phyloP scores from a whole-genome alignment of 1,284 basidiomycete genomes.

The Coniferiporia weirii region DNA sequence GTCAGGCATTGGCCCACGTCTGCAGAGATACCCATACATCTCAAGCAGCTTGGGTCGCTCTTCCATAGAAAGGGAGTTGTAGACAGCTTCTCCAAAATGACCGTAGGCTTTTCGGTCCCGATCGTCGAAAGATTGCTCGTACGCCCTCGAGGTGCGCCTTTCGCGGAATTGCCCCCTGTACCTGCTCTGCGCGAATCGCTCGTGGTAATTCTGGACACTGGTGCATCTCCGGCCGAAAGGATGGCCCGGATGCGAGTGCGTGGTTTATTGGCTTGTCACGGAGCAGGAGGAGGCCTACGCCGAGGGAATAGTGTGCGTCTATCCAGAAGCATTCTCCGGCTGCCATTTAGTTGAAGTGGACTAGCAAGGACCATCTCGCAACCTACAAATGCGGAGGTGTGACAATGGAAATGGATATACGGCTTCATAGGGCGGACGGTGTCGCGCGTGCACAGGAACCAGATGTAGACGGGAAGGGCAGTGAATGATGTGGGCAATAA shows the following conservation, averaged over 20 bases:
- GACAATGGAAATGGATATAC: not conserved
- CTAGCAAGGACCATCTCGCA: not conserved
- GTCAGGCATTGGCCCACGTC: not conserved
- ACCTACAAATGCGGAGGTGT: not conserved
- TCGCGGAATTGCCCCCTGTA: not conserved
- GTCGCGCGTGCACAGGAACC: not conserved
- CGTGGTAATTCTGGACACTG: not conserved
- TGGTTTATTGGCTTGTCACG: not conserved
- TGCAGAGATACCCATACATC: not conserved
- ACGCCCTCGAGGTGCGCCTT: no score
- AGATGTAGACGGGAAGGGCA: not conserved
- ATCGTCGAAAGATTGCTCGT: not conserved
- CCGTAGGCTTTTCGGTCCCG: not conserved
- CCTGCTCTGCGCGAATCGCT: not conserved
- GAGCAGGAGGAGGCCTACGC: not conserved
- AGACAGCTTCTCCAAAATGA: not conserved
- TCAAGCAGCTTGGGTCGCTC: not conserved
- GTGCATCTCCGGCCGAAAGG: not conserved
- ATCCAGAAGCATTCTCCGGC: not conserved
- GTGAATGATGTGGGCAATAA: not conserved
- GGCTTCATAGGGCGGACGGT: not conserved
- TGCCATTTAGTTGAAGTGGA: not conserved
- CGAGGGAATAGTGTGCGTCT: not conserved
- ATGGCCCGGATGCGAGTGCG: not conserved
- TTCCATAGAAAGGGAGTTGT: not conserved